These are phyloP conservation scores for Kingdonia uniflora DNA, from an alignment of 164 flowering plant genomes.

Conservation along the genomic window DNA sequence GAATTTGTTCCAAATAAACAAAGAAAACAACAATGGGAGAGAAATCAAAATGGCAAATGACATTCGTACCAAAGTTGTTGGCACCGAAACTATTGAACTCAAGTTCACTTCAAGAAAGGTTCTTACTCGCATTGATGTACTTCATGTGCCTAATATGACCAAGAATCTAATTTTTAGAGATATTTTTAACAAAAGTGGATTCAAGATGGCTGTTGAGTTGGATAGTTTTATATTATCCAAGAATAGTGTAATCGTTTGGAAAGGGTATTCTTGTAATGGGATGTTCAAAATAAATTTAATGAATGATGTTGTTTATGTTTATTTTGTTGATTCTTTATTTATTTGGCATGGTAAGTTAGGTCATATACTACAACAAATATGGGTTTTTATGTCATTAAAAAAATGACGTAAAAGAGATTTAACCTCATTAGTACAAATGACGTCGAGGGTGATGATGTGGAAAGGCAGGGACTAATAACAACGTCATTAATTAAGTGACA, in stretches of 20 bases:
- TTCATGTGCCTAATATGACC: not conserved
- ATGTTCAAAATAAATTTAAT: not conserved
- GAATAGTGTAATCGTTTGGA: constrained; percentile 5
- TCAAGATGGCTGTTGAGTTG: not conserved
- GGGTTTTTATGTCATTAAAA: no score
- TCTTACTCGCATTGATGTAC: not conserved
- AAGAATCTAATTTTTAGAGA: not conserved
- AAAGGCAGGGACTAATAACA: no score
- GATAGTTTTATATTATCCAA: not conserved
- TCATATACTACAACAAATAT: no score
- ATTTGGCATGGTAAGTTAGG: not conserved
- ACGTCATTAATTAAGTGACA: no score
- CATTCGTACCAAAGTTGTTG: not conserved
- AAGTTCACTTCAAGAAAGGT: constrained; percentile 1
- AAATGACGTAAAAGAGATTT: no score
- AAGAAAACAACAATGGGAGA: not conserved
- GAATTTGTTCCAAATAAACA: no score
- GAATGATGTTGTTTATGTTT: not conserved
- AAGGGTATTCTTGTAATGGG: constrained; percentile 2
- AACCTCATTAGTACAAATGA: no score
- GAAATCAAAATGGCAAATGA: not conserved
- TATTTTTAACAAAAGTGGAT: not conserved
- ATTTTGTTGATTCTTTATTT: not conserved
- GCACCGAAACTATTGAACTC: not conserved
- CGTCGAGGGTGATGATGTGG: no score